Evolutionary conservation across 1,139 yeast species (phyloP), one percentile per base, ranked within the genome.

Genomic region (Yamadazyma atmosphaerica): DNA sequence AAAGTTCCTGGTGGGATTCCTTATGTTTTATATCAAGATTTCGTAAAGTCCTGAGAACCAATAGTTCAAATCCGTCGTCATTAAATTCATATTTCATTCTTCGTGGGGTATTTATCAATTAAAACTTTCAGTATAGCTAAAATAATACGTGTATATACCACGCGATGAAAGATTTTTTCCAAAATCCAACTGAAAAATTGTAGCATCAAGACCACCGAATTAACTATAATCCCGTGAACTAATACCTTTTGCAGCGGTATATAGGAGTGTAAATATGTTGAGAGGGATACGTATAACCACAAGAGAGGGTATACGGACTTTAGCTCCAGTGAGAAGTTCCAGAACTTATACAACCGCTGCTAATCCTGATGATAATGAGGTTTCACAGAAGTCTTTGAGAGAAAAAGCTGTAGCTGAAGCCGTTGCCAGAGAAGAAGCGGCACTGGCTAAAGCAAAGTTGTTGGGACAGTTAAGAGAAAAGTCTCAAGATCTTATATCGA

Each of bases 371-470:
- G 21, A 16, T 4, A 4, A 30, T 17, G 32, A 38, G n/a, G 39
- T 50, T 26, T 47, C 57, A 12, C 68, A 62, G 42, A 63, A 59
- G 41, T 65, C 60, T 40, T 46, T 61, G 24, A 65, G 76, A 51
- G 76, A 71, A 45, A 58, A 50, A 43, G 72, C 72, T 2, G 51
- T 71, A 33, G 72, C 74, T 1, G 74, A 69, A 43, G 75, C 76
- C 0, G 58, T 69, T 27, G 75, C 76, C 4, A 58, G 60, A 43
- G 77, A 71, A 47, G 75, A 69, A 57, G 74, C 63, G 43, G 66
- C 65, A 21, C 55, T 61, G 26, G 62, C 65, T 16, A 63, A 52
- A 40, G 62, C 66, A 24, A 68, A 68, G 43, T 58, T 61, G 13
- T 53, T 72, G 34, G 57, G 72, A 28, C 71, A 68, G 43, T 58